Base-by-base conservation (phyloP, 345 rosid genomes). In the Sonneratia alba region DNA sequence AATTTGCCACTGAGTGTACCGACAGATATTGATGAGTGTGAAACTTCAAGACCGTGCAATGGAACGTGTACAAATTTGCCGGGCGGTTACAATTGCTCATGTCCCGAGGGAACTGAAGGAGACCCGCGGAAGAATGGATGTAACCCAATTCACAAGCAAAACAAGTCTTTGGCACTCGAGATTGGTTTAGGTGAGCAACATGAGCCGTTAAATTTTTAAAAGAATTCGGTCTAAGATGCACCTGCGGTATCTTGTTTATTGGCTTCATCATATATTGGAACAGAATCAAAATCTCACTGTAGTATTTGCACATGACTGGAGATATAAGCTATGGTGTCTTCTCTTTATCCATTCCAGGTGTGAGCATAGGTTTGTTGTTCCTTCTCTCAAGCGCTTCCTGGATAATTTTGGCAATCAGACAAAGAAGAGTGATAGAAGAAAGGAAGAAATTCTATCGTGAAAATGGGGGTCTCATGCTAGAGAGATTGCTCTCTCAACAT, bases 391-490 rank as follows among this genome's bases (percentile, higher is more conserved):
- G 51, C 69, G 78, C 0, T 59, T 67, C 66, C 45, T 3, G 7
- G 32, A 37, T 48, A 59, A 43, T 11, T 37, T 70, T 68, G 10
- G 49, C 9, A 36, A 59, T 47, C 5, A 74, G 67, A 43, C 78
- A 74, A 7, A 71, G 76, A 47, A 76, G 65, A 42, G 72, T 76
- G 10, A 34, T 61, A 2, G 73, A 40, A 47, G 62, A 51, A 8
- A 75, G 66, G 51, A 69, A 77, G 62, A 73, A 70, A 45, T 72
- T 51, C 69, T 79, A 79, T 24, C 18, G 48, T 51, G 73, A 82
- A 37, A 82, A 82, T 21, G 81, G 85, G 9, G 88, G 85, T n/a
- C 51, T 84, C 27, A 3, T 84, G 79, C 61, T 73, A 48, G 79
- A 78, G 49, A 82, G 80, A 68, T 67, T 75, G 32, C 71, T 85